phyloP scores from a whole-genome alignment of 2,329 filamentous ascomycete species.

The Elsinoe arachidis region DNA sequence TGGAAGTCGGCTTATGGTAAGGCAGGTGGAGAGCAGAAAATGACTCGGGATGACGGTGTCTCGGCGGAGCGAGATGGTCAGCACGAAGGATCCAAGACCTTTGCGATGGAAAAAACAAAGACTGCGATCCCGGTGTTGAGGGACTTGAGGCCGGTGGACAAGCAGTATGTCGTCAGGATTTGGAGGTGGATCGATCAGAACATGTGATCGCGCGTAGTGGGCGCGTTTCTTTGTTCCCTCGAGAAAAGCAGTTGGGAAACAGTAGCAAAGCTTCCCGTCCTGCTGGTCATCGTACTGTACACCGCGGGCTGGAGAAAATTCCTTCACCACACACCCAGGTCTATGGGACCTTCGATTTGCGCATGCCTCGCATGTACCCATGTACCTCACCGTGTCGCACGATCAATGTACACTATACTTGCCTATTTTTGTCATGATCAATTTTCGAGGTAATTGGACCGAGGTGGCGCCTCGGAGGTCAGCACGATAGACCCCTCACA shows the following conservation, averaged over 20 bases:
- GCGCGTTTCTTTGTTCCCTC: not conserved
- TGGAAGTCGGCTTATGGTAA: slow-evolving; percentile 40
- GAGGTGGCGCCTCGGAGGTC: not conserved
- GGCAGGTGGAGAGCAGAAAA: slow-evolving; percentile 1
- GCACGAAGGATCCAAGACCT: slow-evolving; percentile 4
- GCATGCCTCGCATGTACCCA: slow-evolving; percentile 8
- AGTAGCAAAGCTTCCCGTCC: too few relatives aligned
- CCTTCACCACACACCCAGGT: not conserved
- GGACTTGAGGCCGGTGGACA: slow-evolving; percentile 33
- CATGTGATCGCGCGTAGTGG: slow-evolving; percentile 18
- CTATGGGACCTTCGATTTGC: not conserved
- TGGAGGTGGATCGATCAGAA: slow-evolving; percentile 33
- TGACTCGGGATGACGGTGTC: slow-evolving; percentile 1
- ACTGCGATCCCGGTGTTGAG: slow-evolving; percentile 29
- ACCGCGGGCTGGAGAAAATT: not conserved
- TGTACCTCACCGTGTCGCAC: slow-evolving; percentile 1
- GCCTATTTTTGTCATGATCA: not conserved
- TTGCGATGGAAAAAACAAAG: slow-evolving; percentile 21
- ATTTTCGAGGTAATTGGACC: not conserved
- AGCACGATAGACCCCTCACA: not conserved
- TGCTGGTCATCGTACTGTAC: not conserved
- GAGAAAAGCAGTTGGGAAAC: not conserved
- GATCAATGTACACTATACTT: not conserved
- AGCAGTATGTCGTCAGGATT: slow-evolving; percentile 36
- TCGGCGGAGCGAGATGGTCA: not conserved